A percentile compares a stretch with the other conserved stretches of the same genome.
Conservation (phyloP, 331 rosid genomes). For the Quercus lobata region DNA sequence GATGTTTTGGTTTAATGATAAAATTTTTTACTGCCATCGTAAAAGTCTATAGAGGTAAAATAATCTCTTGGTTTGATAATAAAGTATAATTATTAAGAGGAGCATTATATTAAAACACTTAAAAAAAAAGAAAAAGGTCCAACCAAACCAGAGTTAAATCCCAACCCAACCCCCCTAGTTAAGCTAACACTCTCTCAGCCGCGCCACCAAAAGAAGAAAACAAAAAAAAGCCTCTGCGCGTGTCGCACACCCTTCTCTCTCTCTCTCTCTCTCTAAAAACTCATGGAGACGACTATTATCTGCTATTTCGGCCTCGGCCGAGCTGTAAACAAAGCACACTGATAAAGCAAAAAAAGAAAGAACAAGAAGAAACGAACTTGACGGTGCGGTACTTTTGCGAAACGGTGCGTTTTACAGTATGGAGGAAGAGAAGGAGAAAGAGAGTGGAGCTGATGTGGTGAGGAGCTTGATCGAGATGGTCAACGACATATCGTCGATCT, state of each 20-base stretch:
- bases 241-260: not conserved
- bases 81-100: too few species aligned
- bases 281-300: conserved; percentile 24
- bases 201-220: conserved; percentile 13
- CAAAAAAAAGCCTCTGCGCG: conserved; percentile 19
- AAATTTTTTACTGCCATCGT: fast-evolving
- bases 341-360: not conserved
- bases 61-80: too few species aligned
- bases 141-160: conserved; percentile 1
- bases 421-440: conserved; percentile 54
- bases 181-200: conserved; percentile 17
- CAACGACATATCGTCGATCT: conserved; percentile 67
- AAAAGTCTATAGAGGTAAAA: too few species aligned
- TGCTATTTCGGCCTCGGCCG: conserved; percentile 19
- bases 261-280: not conserved
- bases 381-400: not conserved
- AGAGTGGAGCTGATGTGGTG: conserved; percentile 13
- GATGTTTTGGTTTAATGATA: too few species aligned
- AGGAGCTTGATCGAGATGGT: conserved; percentile 49
- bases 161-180: conserved; percentile 41
- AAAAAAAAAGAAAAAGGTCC: too few species aligned
- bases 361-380: too few species aligned
- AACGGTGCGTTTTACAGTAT: conserved; percentile 29
- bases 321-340: not conserved
- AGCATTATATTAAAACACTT: too few species aligned